Base-by-base conservation (phyloP, 1,284 basidiomycete genomes). In the Polyporus tsugae region DNA sequence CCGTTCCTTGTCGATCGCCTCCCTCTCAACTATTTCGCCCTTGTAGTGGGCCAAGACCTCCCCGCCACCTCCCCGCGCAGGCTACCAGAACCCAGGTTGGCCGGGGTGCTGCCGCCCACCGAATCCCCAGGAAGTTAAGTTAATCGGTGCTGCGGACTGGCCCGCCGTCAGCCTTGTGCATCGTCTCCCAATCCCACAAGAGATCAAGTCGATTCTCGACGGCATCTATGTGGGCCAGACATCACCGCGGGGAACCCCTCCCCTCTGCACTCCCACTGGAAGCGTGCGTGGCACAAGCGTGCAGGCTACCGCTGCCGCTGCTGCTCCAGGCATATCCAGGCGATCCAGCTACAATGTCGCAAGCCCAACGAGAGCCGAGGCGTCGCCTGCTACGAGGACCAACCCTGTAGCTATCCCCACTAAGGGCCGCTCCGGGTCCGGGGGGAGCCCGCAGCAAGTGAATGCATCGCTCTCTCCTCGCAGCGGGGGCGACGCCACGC, bases 61-160 rank as follows among this genome's bases (percentile, higher is more conserved):
- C 74, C 86, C 88, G 17, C 81, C 84, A 2, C 75, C 85, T 60
- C 88, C 87, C 73, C 80, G 81, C 60, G 80, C 86, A 53, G 86
- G 87, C 17, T 86, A 85, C 75, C 82, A 85, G 75, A 94, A 94
- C 76, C 86, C 85, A 52, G 92, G 92, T 44, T 95, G 92, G 92
- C 92, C 93, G 63, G 92, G 93, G 39, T 94, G 92, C 82, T 94
- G 92, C 83, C 88, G 92, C 25, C 82, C 92, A 0, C 93, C 93
- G 1, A 81, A 80, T 29, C 72, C 81, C 10, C 80, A 76, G 64
- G 93, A 95, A 76, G 82, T 85, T 72, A 84, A 84, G 70, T 77
- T 85, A 70, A 88, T 94, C 68, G 87, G 86, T 35, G 84, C 88
- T 63, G 90, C 90, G n/a, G 93, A 94, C 78, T 95, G 93, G 93